phyloP scores from a whole-genome alignment of 2,329 filamentous ascomycete genomes.

The Pseudocercospora pini-densiflorae region DNA sequence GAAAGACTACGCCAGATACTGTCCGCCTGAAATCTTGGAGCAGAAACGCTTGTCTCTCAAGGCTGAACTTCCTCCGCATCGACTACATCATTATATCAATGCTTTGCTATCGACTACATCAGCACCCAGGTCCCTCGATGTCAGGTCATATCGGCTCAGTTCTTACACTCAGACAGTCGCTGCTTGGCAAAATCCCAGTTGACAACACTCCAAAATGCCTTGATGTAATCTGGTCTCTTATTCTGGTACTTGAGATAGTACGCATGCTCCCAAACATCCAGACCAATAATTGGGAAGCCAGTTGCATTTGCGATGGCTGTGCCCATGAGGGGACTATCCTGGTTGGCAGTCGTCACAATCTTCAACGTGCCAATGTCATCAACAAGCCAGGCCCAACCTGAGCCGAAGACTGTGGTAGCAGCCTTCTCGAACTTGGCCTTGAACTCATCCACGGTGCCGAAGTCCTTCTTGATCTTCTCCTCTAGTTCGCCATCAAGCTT shows the following conservation, averaged over 20 bases:
- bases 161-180: slow-evolving; percentile 27
- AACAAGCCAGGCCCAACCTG: slow-evolving; percentile 88
- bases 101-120: background rate
- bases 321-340: slow-evolving; percentile 61
- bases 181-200: slow-evolving; percentile 65
- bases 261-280: slow-evolving; percentile 95
- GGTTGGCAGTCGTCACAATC: slow-evolving; percentile 83
- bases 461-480: slow-evolving; percentile 66
- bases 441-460: slow-evolving; percentile 72
- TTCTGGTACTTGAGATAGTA: slow-evolving; percentile 87
- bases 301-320: slow-evolving; percentile 60
- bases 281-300: slow-evolving; percentile 66
- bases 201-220: slow-evolving; percentile 78
- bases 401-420: slow-evolving; percentile 76
- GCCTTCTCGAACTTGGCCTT: slow-evolving; percentile 66
- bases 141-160: background rate
- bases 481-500: slow-evolving; percentile 62
- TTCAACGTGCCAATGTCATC: slow-evolving; percentile 65
- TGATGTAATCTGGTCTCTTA: slow-evolving; percentile 73
- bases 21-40: background rate
- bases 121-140: background rate
- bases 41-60: background rate
- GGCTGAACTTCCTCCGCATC: background rate
- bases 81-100: background rate
- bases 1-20: background rate